Evolutionary conservation across 495 filamentous ascomycete genomes (phyloP), one percentile per base, ranked within the genome.

Genomic region (Jackrogersella multiformis): DNA sequence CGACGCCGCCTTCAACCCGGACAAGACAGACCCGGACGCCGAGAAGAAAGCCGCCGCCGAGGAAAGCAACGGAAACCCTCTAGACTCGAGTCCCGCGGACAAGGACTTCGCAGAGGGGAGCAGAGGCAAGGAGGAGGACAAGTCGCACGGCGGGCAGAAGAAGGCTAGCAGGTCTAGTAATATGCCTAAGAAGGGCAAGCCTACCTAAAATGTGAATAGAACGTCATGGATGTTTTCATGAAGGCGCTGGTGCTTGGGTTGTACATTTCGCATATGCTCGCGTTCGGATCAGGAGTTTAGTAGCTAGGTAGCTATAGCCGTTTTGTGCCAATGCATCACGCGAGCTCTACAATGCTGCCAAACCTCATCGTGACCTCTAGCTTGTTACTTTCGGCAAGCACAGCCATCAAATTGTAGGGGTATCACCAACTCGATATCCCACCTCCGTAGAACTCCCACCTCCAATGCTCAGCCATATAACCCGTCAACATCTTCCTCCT

Each of bases 401-500:
- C 48, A 32, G 23, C 41, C 28, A 44, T 15, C 44, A 46, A 28
- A 57, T 42, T 52, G 28, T 39, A 21, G 26, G 70, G 66, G 70
- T 73, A 70, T 70, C 59, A 45, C 66, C 56, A 60, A 65, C 42
- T 42, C 45, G 56, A 26, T 44, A 12, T 54, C 41, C 38, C 44
- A 5, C 38, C 15, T 58, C 32, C 42, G 42, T 56, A 60, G 18
- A 48, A 64, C 54, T 28, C 24, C 13, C 9, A 21, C 5, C 32
- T 7, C 0, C 30, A 10, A 24, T 4, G 8, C 46, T 83, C 69
- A 38, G 52, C 87, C 89, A 78, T 92, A 94, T 81, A 92, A 84
- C 6, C 87, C 88, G 82, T 92, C 88, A 79, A 87, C 85, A 74
- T 90, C 89, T 60, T 88, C 86, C 52, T 89, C 86, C 56, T 90